These are phyloP conservation scores for Excoecaria agallocha DNA, from an alignment of 345 rosid species.

Conservation along the genomic window DNA sequence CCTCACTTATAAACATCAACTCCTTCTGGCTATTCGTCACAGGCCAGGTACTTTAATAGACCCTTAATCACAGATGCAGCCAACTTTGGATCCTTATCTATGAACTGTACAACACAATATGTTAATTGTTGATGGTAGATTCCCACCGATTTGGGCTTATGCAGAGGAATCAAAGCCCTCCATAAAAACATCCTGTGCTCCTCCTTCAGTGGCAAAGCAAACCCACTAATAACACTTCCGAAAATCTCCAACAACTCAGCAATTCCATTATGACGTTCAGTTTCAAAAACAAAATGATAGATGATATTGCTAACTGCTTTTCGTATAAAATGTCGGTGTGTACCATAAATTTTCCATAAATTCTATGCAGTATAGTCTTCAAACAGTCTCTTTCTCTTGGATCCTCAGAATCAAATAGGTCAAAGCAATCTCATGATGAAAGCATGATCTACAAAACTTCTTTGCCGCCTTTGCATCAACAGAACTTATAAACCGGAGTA, in stretches of 20 bases:
- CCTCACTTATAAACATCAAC: constrained; percentile 77
- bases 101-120: constrained; percentile 65
- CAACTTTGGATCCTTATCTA: constrained; percentile 68
- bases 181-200: constrained; percentile 63
- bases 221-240: constrained; percentile 74
- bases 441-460: constrained; percentile 62
- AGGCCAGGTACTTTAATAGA: constrained; percentile 74
- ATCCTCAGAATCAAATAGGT: constrained; percentile 78
- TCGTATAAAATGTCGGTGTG: constrained; percentile 66
- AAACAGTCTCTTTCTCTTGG: constrained; percentile 77
- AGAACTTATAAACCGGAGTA: constrained; percentile 52
- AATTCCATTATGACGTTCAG: constrained; percentile 66
- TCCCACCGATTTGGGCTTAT: constrained; percentile 70
- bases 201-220: constrained; percentile 76
- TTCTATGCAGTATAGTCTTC: constrained; percentile 68
- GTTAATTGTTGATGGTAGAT: constrained; percentile 74
- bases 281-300: constrained; percentile 69
- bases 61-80: constrained; percentile 58
- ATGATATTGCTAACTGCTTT: constrained; percentile 69
- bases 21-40: constrained; percentile 81
- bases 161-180: constrained; percentile 68
- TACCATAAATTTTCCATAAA: constrained; percentile 73
- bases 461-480: constrained; percentile 68
- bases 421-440: constrained; percentile 58
- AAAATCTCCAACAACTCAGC: constrained; percentile 77